Conservation (phyloP, 2,329 filamentous ascomycete species). For the Colletotrichum sp. region DNA sequence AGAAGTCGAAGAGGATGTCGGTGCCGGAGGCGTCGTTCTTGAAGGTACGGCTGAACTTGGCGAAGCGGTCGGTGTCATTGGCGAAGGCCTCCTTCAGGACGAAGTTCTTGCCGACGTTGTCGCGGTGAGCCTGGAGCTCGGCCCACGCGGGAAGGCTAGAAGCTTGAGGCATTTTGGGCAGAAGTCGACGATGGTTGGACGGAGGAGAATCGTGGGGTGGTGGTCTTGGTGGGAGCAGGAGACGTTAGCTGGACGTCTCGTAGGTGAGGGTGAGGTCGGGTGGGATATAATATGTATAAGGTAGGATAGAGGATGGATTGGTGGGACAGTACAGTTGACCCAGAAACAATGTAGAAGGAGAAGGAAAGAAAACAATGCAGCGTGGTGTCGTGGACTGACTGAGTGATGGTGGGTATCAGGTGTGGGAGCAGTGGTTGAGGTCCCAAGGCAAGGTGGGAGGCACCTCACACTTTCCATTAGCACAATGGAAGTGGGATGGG, state of each 20-base stretch:
- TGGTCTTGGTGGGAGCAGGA: background rate
- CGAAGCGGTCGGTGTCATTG: conserved; percentile 85
- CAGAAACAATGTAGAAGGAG: background rate
- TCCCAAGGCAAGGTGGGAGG: background rate
- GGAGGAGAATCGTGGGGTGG: background rate
- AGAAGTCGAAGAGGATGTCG: conserved; percentile 97
- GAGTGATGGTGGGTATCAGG: background rate
- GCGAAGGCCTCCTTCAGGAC: conserved; percentile 93
- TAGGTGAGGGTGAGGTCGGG: background rate
- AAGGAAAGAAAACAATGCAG: background rate
- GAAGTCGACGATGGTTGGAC: background rate
- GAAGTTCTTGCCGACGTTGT: conserved; percentile 84
- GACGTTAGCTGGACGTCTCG: background rate
- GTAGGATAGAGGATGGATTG: background rate
- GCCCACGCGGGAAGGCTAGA: conserved; percentile 87
- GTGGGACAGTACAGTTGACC: background rate
- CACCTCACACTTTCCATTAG: background rate
- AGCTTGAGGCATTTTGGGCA: conserved; percentile 77
- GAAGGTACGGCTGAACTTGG: conserved; percentile 87
- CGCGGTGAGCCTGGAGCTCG: conserved; percentile 89
- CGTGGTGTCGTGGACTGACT: conserved; percentile 5
- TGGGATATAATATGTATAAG: background rate
- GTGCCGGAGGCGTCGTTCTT: conserved; percentile 76
- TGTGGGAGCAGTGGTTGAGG: background rate
- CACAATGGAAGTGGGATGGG: background rate